These are phyloP conservation scores for Collybia nuda DNA, from an alignment of 768 basidiomycete species.

Conservation along the genomic window DNA sequence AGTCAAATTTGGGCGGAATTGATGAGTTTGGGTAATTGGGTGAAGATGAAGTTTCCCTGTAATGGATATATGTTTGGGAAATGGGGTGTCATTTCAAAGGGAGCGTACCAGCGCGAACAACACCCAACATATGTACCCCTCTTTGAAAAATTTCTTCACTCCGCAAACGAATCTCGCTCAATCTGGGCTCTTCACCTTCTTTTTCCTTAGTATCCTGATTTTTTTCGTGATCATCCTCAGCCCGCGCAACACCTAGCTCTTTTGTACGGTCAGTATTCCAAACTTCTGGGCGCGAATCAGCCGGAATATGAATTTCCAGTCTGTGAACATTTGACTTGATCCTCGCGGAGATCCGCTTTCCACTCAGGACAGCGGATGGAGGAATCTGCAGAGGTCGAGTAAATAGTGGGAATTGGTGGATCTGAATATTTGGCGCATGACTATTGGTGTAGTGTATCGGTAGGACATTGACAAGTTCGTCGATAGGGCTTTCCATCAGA, in stretches of 20 bases:
- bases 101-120: constrained; percentile 65
- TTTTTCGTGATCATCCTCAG: constrained; percentile 78
- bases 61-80: constrained; percentile 8
- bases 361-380: constrained; percentile 68
- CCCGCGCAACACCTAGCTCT: constrained; percentile 62
- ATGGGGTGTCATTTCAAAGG: not conserved
- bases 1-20: constrained; percentile 79
- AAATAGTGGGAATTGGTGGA: constrained; percentile 82
- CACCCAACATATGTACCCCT: constrained; percentile 73
- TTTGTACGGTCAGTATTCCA: constrained; percentile 75
- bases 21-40: constrained; percentile 76
- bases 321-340: constrained; percentile 62
- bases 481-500: constrained; percentile 41
- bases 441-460: constrained; percentile 72
- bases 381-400: constrained; percentile 73
- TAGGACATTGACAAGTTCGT: constrained; percentile 64
- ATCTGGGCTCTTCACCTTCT: constrained; percentile 54
- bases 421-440: constrained; percentile 62
- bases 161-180: constrained; percentile 68
- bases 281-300: constrained; percentile 78
- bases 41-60: constrained; percentile 75
- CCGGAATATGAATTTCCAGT: constrained; percentile 78
- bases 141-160: constrained; percentile 70
- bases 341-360: constrained; percentile 76
- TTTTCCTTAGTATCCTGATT: constrained; percentile 57